Evolutionary conservation across 2,329 filamentous ascomycete genomes (phyloP), one percentile per base, ranked within the genome.

Genomic region (Amauroascus verrucosus): DNA sequence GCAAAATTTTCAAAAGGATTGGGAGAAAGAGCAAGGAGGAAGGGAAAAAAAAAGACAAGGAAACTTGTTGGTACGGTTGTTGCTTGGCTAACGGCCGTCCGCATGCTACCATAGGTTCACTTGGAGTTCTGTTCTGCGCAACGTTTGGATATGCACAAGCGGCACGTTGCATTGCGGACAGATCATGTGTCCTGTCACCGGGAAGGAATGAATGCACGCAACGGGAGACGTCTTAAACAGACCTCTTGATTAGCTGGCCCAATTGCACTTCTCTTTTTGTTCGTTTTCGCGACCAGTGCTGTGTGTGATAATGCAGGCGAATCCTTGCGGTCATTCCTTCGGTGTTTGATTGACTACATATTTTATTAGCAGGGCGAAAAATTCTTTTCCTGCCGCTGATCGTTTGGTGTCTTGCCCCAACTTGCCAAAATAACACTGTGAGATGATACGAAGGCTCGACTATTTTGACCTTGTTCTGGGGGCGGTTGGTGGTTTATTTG

Each of bases 141-240:
- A 52, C 32, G 50, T 40, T 30, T 18, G 28, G 9, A 18, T 37
- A 53, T 55, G 55, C 55, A 57, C 16, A 32, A 38, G 55, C 55
- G 55, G 53, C 48, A 51, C 48, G 45, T 53, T 55, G 55, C 55
- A 57, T 57, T 48, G 48, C 49, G 32, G 44, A 32, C 11, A 41
- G 52, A 48, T 57, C 55, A 57, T 57, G 55, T 57, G 55, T 48
- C 46, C 26, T 56, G 41, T 44, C 48, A 44, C 30, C 48, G 48
- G 35, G 48, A 32, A 30, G 26, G 26, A 5, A 30, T 30, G 26
- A 9, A 50, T 50, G 48, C 48, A 44, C 22, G 40, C 49, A 26
- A 28, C 48, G 47, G 51, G 47, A 40, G 44, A 48, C 11, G 6
- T n/a, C 22, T 41, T 7, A 22, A 20, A 26, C 11, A 22, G 6